Evolutionary conservation across 441 rosid species (phyloP).

Genomic region (Pelargonium hybrid): DNA sequence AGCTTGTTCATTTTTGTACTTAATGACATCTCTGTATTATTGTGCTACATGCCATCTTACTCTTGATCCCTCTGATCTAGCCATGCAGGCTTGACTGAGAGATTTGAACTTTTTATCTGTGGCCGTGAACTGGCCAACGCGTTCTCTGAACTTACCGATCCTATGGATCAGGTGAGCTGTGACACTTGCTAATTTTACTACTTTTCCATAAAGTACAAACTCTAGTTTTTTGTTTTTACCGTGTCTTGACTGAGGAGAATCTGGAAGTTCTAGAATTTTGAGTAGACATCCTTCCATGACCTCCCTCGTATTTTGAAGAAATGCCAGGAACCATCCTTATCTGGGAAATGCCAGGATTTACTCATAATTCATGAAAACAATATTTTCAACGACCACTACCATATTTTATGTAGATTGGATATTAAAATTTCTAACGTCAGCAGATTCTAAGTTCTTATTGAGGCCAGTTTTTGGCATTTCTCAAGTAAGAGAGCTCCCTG

Average conservation of each 20-base stretch:
- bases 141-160: constrained; percentile 91
- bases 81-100: constrained; percentile 62
- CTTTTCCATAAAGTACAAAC: neutral
- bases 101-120: constrained; percentile 89
- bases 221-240: neutral
- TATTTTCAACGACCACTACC: neutral
- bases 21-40: neutral
- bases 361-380: neutral
- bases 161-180: constrained; percentile 65
- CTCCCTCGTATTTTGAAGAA: neutral
- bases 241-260: neutral
- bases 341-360: neutral
- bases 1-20: neutral
- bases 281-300: neutral
- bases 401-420: neutral
- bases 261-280: neutral
- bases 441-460: too few species aligned
- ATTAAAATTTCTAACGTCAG: too few species aligned
- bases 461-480: too few species aligned
- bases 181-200: neutral
- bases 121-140: constrained; percentile 97
- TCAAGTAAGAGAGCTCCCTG: too few species aligned
- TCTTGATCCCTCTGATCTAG: constrained; percentile 25
- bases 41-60: constrained; percentile 4
- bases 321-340: neutral